Base-by-base conservation (phyloP, 2,329 filamentous ascomycete genomes). In the Stachybotrys chlorohalonatus region DNA sequence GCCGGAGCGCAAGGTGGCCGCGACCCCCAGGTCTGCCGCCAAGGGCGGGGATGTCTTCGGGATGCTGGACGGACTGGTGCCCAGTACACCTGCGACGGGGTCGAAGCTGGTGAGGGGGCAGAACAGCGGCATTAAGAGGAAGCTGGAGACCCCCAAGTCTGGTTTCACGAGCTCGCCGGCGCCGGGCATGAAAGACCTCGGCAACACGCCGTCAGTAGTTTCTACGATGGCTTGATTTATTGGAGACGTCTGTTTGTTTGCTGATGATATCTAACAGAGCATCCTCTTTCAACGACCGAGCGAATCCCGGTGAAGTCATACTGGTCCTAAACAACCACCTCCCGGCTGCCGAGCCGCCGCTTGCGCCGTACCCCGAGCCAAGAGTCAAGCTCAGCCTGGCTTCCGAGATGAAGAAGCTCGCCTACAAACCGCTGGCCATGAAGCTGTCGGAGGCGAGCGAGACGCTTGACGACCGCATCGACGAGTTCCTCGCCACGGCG, bases 341-440 rank as follows among this genome's bases (percentile, higher is more conserved):
- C 32, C 68, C 79, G 13, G 72, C 84, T 1, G 76, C 87, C 32
- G 84, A 90, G 50, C 75, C 86, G 1, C 89, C 87, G 2, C 80
- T 89, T 30, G 85, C 86, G 36, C 86, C 87, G 1, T 89, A 84
- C 59, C 68, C 83, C 11, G 89, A 94, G 68, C 67, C 90, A 15
- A 87, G 94, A 52, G 84, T 97, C 68, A 92, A 89, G 66, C 79
- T 96, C 17, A 92, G 86, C 6, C 89, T 90, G 3, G 89, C 89
- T 56, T 93, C 90, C 1, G 93, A 97, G 67, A 81, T 90, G 64
- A 91, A 92, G 68, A 96, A 96, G 68, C 86, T 96, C 61, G 84
- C 78, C 1, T 99, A 97, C 72, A 94, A 92, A 66, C 89, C 91
- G 2, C 86, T 97, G 78, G 87, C 90, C 2, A 96, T 97, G 91